Evolutionary conservation across 495 filamentous ascomycete genomes (phyloP).

Genomic region (Neurospora tetraspora): DNA sequence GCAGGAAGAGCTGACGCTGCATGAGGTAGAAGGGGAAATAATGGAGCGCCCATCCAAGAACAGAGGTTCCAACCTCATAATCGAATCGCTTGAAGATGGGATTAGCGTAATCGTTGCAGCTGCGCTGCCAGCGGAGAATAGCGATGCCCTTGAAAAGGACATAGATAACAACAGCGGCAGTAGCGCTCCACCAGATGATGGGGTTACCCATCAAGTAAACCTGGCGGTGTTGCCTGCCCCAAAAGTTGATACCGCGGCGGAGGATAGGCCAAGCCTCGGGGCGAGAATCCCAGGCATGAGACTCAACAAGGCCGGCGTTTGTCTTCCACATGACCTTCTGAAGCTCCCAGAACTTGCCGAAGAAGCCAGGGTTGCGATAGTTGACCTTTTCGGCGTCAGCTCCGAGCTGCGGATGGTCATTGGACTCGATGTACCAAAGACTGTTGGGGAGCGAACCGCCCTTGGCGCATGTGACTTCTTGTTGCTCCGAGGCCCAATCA

Average conservation of each 20-base stretch:
- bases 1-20: conserved; percentile 88
- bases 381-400: conserved; percentile 82
- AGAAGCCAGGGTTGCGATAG: conserved; percentile 88
- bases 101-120: conserved; percentile 73
- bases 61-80: conserved; percentile 84
- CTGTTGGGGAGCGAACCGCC: conserved; percentile 91
- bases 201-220: conserved; percentile 96
- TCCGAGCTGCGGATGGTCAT: conserved; percentile 68
- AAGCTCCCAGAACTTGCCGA: conserved; percentile 99
- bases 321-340: conserved; percentile 99
- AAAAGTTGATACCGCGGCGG: conserved; percentile 96
- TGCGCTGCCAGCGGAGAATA: conserved; percentile 87
- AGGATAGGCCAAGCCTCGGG: conserved; percentile 90
- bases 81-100: conserved; percentile 88
- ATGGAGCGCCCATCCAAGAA: conserved; percentile 89
- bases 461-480: conserved; percentile 95
- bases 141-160: conserved; percentile 77
- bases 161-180: conserved; percentile 69
- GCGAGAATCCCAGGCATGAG: conserved; percentile 95
- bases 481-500: conserved; percentile 93
- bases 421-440: conserved; percentile 90
- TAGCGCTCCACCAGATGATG: conserved; percentile 88
- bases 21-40: conserved; percentile 97
- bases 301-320: conserved; percentile 92
- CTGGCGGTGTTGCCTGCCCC: conserved; percentile 88